Evolutionary conservation across 257 asterid species (phyloP), one percentile per base, ranked within the genome.

Genomic region (Solanum gracilifrons): DNA sequence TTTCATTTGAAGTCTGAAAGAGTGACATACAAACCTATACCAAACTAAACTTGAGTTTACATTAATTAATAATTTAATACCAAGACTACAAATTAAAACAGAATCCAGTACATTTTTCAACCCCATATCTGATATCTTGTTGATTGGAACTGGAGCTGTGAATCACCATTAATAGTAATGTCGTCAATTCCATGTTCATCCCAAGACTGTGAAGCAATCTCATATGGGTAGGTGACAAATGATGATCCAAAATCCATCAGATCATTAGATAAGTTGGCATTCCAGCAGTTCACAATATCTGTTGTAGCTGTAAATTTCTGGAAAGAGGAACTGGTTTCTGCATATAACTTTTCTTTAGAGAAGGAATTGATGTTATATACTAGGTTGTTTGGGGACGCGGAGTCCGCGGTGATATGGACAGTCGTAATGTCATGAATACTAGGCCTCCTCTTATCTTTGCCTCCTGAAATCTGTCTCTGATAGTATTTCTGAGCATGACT

Each of bases 401-500:
- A 71, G 13, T 84, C 33, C 35, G 27, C 41, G 43, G 87, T 51
- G 84, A 92, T 90, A 69, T 90, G 90, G 75, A 90, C 89, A 1
- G 95, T 91, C 0, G 98, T 95, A 27, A 94, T 92, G 91, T 95
- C 98, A 80, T 95, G 98, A 88, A 95, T 95, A 92, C 98, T 95
- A 2, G 98, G 98, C 85, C 98, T 91, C 83, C 93, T 90, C 89
- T 95, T 93, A 88, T 95, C 98, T 87, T 93, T 95, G 84, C 92
- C 93, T 23, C 94, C 94, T 20, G 94, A 90, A 69, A 91, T 75
- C 82, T 94, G 98, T 88, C 98, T 90, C n/a, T 93, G 93, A 32
- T 92, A 95, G 90, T 94, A 95, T 86, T 95, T 95, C 91, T 95
- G 98, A 86, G 98, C 98, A 90, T 95, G 98, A 92, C 98, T 95